Conservation (phyloP, 768 basidiomycete species). For the Clathrus columnatus region DNA sequence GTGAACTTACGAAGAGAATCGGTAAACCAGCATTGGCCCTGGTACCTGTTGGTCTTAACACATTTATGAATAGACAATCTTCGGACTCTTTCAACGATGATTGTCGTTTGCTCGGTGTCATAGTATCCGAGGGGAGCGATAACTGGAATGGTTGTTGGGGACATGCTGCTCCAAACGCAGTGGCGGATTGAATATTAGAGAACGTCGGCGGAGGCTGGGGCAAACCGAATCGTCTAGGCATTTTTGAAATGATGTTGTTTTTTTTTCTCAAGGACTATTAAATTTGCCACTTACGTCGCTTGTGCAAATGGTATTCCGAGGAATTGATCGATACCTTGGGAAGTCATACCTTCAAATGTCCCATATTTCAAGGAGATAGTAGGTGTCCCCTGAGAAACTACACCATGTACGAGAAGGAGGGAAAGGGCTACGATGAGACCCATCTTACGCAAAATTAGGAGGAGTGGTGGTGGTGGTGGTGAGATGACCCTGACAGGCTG, state of each 20-base stretch:
- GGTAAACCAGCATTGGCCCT: slow-evolving; percentile 14
- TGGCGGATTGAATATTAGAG: slow-evolving; percentile 28
- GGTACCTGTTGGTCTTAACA: slow-evolving; percentile 15
- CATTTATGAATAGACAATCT: slow-evolving; percentile 21
- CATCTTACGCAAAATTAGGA: too few species aligned
- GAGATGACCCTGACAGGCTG: background rate
- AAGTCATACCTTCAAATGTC: slow-evolving; percentile 32
- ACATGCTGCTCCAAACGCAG: slow-evolving; percentile 35
- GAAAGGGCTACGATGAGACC: background rate
- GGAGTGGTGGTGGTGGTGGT: background rate
- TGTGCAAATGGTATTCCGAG: slow-evolving; percentile 47
- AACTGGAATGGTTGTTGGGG: slow-evolving; percentile 34
- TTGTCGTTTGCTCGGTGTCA: slow-evolving; percentile 25
- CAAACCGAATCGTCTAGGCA: slow-evolving; percentile 32
- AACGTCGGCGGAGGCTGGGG: slow-evolving; percentile 31
- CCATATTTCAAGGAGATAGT: slow-evolving; percentile 35
- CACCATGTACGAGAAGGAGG: background rate
- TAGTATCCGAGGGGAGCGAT: slow-evolving; percentile 13
- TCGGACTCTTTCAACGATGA: slow-evolving; percentile 25
- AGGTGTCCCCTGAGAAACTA: slow-evolving; percentile 15
- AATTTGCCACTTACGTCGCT: slow-evolving; percentile 37
- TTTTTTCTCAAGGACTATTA: background rate
- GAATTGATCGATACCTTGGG: slow-evolving; percentile 29
- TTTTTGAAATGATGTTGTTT: background rate
- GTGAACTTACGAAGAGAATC: slow-evolving; percentile 17